phyloP scores from a whole-genome alignment of 2,329 filamentous ascomycete species.

The Fusarium bactridioides region DNA sequence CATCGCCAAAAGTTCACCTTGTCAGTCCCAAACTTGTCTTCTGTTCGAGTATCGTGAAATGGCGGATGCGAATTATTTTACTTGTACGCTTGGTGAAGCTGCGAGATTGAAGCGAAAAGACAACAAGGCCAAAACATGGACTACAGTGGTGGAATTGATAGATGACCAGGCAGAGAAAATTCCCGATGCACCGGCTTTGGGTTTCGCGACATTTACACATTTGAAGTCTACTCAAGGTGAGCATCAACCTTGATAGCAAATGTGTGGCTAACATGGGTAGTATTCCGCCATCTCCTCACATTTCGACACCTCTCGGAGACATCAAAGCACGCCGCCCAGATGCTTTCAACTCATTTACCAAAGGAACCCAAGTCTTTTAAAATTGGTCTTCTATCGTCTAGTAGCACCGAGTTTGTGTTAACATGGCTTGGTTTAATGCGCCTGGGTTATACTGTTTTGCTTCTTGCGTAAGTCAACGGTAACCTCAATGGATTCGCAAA shows the following conservation, averaged over 20 bases:
- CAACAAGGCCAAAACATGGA: constrained; percentile 43
- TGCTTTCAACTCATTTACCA: constrained; percentile 5
- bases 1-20: background rate
- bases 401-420: constrained; percentile 64
- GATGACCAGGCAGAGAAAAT: constrained; percentile 53
- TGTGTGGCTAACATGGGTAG: background rate
- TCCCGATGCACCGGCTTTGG: constrained; percentile 56
- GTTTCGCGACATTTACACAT: constrained; percentile 51
- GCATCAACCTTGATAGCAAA: accelerated
- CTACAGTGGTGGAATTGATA: constrained; percentile 59
- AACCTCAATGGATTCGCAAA: no score
- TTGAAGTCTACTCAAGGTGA: background rate
- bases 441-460: constrained; percentile 61
- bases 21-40: accelerated
- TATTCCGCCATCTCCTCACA: constrained; percentile 31
- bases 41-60: background rate
- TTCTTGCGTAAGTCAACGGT: constrained; percentile 57
- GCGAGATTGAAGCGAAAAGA: constrained; percentile 43
- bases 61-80: constrained; percentile 60
- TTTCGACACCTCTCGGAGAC: constrained; percentile 44
- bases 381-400: constrained; percentile 61
- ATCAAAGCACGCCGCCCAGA: constrained; percentile 47
- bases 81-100: constrained; percentile 67
- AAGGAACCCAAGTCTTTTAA: background rate
- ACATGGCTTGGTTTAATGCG: constrained; percentile 67